Evolutionary conservation across 2,329 filamentous ascomycete genomes (phyloP).

Genomic region (Trichoderma sp.): DNA sequence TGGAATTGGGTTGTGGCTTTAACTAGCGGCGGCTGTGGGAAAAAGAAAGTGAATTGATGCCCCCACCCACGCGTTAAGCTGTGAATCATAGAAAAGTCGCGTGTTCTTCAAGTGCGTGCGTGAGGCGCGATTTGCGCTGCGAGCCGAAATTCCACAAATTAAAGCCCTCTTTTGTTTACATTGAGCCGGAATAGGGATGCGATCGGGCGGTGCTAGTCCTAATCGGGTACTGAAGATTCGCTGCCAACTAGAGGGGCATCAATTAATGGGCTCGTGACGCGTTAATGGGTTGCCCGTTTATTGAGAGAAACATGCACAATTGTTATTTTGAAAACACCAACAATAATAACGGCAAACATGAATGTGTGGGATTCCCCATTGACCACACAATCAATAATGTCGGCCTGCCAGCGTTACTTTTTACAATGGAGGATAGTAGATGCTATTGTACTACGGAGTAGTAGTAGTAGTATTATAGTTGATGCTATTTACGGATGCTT

Average conservation of each 20-base stretch:
- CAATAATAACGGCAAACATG: neutral
- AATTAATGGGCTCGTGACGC: conserved; percentile 5
- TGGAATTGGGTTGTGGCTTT: neutral
- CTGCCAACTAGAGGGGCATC: neutral
- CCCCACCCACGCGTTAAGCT: conserved; percentile 14
- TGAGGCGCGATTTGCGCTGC: neutral
- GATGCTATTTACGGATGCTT: neutral
- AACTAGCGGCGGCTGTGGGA: neutral
- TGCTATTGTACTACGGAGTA: neutral
- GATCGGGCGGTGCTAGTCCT: neutral
- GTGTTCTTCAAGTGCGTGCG: conserved; percentile 8
- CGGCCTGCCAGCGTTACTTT: neutral
- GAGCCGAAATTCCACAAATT: neutral
- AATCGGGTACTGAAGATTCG: neutral
- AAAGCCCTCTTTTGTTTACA: conserved; percentile 17
- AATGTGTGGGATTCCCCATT: neutral
- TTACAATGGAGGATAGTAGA: neutral
- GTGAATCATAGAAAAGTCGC: neutral
- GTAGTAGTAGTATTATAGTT: neutral
- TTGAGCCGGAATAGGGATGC: neutral
- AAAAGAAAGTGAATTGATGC: neutral
- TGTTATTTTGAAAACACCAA: neutral
- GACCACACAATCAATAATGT: neutral
- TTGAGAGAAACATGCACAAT: neutral
- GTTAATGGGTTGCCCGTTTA: neutral